A percentile compares a stretch with the other conserved stretches of the same genome.
These are phyloP conservation scores for Deinandra increscens DNA, from an alignment of 129 eudicot species.

Conservation along the genomic window DNA sequence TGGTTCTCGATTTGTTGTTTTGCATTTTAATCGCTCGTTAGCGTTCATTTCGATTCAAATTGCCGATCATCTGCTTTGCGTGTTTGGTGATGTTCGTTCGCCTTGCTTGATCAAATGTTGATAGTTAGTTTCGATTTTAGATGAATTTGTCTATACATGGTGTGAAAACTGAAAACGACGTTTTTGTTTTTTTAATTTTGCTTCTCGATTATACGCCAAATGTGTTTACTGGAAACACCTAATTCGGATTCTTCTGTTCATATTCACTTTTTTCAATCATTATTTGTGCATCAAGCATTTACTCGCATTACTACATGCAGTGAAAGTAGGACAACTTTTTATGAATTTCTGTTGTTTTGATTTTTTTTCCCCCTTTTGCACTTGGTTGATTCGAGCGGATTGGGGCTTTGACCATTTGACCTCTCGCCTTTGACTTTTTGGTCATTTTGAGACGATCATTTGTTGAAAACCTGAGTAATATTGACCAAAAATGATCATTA, in stretches of 20 bases:
- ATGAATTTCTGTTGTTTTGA: not conserved
- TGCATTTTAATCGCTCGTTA: not conserved
- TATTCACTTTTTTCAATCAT: slow-evolving; percentile 9
- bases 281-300: not conserved
- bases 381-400: slow-evolving; percentile 19
- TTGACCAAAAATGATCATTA: not conserved
- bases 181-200: slow-evolving; percentile 20
- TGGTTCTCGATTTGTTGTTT: slow-evolving; percentile 21
- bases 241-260: slow-evolving; percentile 6
- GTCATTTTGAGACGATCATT: not conserved
- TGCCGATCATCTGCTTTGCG: not conserved
- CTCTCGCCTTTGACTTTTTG: slow-evolving; percentile 2
- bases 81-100: not conserved
- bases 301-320: slow-evolving; percentile 12
- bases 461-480: not conserved
- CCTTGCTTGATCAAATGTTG: slow-evolving; percentile 7
- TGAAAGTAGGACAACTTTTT: slow-evolving; percentile 3
- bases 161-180: slow-evolving; percentile 23
- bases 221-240: slow-evolving; percentile 3
- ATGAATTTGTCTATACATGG: slow-evolving; percentile 7
- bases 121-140: not conserved
- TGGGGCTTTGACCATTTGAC: slow-evolving; percentile 6
- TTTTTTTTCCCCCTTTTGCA: not conserved
- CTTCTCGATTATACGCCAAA: slow-evolving; percentile 15
- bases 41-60: slow-evolving; percentile 5